phyloP scores from a whole-genome alignment of 2,329 filamentous ascomycete species.

The Thielaviopsis populi region DNA sequence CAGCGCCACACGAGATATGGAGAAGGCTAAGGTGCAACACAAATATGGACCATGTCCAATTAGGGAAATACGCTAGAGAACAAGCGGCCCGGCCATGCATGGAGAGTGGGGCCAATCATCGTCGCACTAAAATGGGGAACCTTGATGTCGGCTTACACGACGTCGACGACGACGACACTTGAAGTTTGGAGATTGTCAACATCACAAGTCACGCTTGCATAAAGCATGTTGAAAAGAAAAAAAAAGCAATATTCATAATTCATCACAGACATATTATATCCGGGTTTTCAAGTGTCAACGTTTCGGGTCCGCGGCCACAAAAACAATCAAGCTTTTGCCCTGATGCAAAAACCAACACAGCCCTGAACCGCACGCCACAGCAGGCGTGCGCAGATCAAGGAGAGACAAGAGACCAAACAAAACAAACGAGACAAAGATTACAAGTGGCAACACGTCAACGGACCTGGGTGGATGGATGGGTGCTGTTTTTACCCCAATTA shows the following conservation, averaged over 20 bases:
- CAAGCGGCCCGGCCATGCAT: neutral
- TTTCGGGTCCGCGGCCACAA: neutral
- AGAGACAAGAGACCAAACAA: too few relatives aligned
- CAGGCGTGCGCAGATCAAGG: too few relatives aligned
- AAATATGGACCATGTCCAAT: neutral
- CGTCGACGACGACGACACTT: too few relatives aligned
- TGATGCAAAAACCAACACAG: neutral
- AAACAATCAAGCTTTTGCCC: neutral
- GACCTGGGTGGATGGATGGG: neutral
- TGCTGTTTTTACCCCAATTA: conserved; percentile 27
- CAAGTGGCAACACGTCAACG: neutral
- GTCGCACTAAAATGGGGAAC: neutral
- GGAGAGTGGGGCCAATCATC: neutral
- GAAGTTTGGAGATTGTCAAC: too few relatives aligned
- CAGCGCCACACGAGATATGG: neutral
- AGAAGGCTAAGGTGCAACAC: too few relatives aligned
- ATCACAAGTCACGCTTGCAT: neutral
- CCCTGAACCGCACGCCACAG: neutral
- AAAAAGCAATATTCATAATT: conserved; percentile 6
- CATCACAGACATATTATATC: conserved; percentile 7
- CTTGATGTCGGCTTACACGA: neutral
- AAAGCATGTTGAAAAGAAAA: neutral
- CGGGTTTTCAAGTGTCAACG: neutral
- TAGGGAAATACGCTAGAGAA: neutral
- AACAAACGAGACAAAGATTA: too few relatives aligned